Percentiles rank a stretch among this genome's conserved stretches.
Conservation (phyloP, 257 asterid genomes). For the Misopates orontium region DNA sequence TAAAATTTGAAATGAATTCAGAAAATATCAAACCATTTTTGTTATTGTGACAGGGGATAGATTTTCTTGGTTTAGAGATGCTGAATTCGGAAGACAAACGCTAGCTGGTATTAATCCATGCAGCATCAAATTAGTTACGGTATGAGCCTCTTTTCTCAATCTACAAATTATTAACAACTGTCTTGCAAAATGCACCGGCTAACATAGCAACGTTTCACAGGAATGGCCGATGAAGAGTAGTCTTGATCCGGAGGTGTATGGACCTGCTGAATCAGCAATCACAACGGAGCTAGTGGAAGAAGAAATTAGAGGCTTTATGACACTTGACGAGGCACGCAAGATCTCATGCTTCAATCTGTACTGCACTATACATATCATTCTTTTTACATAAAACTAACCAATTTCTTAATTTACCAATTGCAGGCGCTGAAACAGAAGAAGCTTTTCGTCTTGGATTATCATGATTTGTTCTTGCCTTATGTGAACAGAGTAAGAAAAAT, state of each 20-base stretch:
- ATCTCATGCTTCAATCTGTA: background rate
- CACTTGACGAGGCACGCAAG: constrained; percentile 57
- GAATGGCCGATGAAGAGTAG: constrained; percentile 42
- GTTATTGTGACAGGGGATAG: constrained; percentile 43
- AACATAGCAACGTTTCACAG: too few species aligned
- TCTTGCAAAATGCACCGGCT: too few species aligned
- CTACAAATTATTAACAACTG: too few species aligned
- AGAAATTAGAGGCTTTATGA: constrained; percentile 46
- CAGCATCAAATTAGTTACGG: constrained; percentile 60
- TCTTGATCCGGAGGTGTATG: constrained; percentile 67
- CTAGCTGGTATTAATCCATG: constrained; percentile 71
- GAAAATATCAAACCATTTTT: background rate
- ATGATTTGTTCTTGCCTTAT: constrained; percentile 65
- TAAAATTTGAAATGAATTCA: background rate
- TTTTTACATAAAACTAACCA: background rate
- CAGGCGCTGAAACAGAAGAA: constrained; percentile 72
- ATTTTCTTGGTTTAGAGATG: constrained; percentile 73
- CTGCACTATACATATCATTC: background rate
- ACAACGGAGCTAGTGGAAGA: constrained; percentile 50
- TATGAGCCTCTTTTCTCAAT: constrained; percentile 11
- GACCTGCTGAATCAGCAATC: constrained; percentile 73
- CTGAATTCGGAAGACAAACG: constrained; percentile 75
- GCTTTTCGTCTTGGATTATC: constrained; percentile 68
- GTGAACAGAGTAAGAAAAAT: constrained; percentile 62
- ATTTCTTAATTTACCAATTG: constrained; percentile 11